A percentile compares a stretch with the other conserved stretches of the same genome.
Conservation (phyloP, 1,284 basidiomycete genomes). For the Trametes pubescens region DNA sequence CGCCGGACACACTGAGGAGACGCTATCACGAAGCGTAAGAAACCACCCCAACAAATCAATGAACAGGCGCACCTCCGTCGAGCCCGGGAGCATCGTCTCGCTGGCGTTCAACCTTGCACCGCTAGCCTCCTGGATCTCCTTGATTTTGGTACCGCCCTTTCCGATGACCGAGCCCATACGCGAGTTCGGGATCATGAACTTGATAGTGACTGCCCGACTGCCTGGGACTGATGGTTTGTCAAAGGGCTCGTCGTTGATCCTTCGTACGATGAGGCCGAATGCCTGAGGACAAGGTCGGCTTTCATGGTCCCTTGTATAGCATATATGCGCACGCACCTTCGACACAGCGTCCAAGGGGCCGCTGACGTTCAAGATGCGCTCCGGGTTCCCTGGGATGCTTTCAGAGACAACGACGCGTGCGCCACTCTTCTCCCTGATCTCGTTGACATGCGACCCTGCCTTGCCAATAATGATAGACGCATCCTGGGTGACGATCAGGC, state of each 20-base stretch:
- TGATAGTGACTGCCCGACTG: constrained; percentile 97
- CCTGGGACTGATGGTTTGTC: constrained; percentile 98
- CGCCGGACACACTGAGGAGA: constrained; percentile 96
- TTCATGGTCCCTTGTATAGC: constrained; percentile 11
- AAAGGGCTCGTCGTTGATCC: constrained; percentile 99
- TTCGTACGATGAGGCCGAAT: constrained; percentile 97
- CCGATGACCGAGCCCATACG: constrained; percentile 99
- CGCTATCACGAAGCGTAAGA: constrained; percentile 60
- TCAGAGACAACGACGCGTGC: constrained; percentile 96
- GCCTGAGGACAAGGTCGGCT: constrained; percentile 63
- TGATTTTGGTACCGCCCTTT: constrained; percentile 97
- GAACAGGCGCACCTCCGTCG: constrained; percentile 83
- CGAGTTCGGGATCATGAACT: constrained; percentile 99
- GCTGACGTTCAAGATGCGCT: constrained; percentile 96
- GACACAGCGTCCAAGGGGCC: constrained; percentile 98
- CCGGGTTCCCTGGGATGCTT: constrained; percentile 96
- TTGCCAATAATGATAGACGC: constrained; percentile 99
- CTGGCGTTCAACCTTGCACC: constrained; percentile 96
- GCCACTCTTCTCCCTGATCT: constrained; percentile 97
- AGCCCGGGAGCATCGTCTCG: constrained; percentile 97
- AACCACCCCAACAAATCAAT: constrained; percentile 20
- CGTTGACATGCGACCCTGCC: constrained; percentile 96
- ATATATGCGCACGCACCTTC: constrained; percentile 66
- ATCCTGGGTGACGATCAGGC: constrained; percentile 98
- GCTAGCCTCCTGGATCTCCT: constrained; percentile 99